These are phyloP conservation scores for Epithemia pelagica DNA, from an alignment of 108 stramenopile species.

Conservation along the genomic window DNA sequence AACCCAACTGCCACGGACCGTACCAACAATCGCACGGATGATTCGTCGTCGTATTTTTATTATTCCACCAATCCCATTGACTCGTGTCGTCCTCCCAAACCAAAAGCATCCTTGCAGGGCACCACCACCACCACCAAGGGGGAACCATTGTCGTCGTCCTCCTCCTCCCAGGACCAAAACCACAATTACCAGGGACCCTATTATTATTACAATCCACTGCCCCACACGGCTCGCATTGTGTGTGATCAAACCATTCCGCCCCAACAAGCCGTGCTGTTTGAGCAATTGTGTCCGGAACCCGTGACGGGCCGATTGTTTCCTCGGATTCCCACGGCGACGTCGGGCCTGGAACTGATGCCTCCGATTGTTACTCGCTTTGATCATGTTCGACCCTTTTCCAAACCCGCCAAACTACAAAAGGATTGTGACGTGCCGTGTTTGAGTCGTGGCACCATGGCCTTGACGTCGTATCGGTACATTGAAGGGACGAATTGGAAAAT, in stretches of 20 bases:
- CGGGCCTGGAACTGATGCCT: slow-evolving; percentile 7
- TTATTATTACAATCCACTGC: slow-evolving; percentile 16
- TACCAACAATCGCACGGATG: too few relatives aligned
- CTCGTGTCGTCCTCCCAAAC: too few relatives aligned
- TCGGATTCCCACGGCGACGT: slow-evolving; percentile 2
- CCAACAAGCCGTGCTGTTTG: slow-evolving; percentile 1
- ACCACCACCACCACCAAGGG: too few relatives aligned
- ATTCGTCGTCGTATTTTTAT: too few relatives aligned
- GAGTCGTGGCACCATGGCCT: slow-evolving; percentile 2
- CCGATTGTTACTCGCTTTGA: slow-evolving; percentile 22
- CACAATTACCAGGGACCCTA: too few relatives aligned
- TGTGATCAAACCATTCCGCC: slow-evolving; percentile 22
- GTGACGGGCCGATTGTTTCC: slow-evolving; percentile 4
- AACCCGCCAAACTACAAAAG: neutral
- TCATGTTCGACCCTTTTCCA: neutral
- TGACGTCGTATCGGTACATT: slow-evolving; percentile 17
- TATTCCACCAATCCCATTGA: too few relatives aligned
- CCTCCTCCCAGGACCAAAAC: too few relatives aligned
- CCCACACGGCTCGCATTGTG: slow-evolving; percentile 18
- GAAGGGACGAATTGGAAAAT: slow-evolving; percentile 37
- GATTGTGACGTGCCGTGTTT: slow-evolving; percentile 35
- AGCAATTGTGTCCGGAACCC: slow-evolving; percentile 6
- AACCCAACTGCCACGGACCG: too few relatives aligned
- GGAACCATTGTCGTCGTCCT: too few relatives aligned
- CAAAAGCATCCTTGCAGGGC: too few relatives aligned